phyloP scores from a whole-genome alignment of 129 eudicot species.

The carrot (Daucus carota) region DH1_v3.0 NC_030388.2:1993001-1993500 shows the following conservation, averaged over 20 bases:
- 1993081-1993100: not conserved
- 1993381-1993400: not conserved
- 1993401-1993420: not conserved
- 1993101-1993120: not conserved
- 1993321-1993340: not conserved
- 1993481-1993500: no score
- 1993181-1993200: slow-evolving; percentile 1
- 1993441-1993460: not conserved
- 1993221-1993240: not conserved
- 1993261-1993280: not conserved
- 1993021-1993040: not conserved
- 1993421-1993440: not conserved
- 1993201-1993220: not conserved
- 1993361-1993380: not conserved
- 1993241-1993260: not conserved
- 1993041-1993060: not conserved
- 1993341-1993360: not conserved
- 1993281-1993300: slow-evolving; percentile 1
- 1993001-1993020: not conserved
- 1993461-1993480: not conserved
- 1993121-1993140: not conserved
- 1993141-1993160: not conserved
- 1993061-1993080: not conserved
- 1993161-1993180: not conserved
- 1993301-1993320: not conserved